Evolutionary conservation across 495 filamentous ascomycete species (phyloP).

Genomic region (Penicillium subrubescens): DNA sequence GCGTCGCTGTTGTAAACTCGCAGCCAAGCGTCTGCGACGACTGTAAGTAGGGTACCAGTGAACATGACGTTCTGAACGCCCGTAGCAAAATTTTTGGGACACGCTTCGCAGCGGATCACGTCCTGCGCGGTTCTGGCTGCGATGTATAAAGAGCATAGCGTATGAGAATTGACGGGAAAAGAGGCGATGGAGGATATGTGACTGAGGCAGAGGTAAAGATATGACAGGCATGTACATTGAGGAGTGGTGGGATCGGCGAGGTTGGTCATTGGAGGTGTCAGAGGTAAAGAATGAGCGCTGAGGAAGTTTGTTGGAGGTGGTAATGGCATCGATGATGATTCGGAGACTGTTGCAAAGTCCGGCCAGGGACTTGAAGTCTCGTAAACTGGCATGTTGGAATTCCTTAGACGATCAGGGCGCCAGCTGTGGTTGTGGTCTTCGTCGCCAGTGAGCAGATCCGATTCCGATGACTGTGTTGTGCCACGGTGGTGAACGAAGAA

Average conservation of each 20-base stretch:
- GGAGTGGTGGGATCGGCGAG: slow-evolving; percentile 23
- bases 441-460: slow-evolving; percentile 26
- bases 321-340: slow-evolving; percentile 39
- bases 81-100: slow-evolving; percentile 50
- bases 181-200: slow-evolving; percentile 46
- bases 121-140: slow-evolving; percentile 58
- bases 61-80: slow-evolving; percentile 67
- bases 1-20: slow-evolving; percentile 41
- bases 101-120: slow-evolving; percentile 60
- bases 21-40: slow-evolving; percentile 60
- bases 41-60: slow-evolving; percentile 63
- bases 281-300: slow-evolving; percentile 27
- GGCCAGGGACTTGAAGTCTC: slow-evolving; percentile 45
- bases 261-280: slow-evolving; percentile 29
- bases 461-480: slow-evolving; percentile 17
- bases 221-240: slow-evolving; percentile 48
- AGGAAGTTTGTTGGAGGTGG: slow-evolving; percentile 28
- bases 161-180: slow-evolving; percentile 46
- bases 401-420: slow-evolving; percentile 30
- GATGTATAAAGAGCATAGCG: slow-evolving; percentile 58
- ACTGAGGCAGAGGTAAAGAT: slow-evolving; percentile 49
- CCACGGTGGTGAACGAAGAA: slow-evolving; percentile 25
- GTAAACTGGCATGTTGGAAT: slow-evolving; percentile 29
- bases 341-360: slow-evolving; percentile 45
- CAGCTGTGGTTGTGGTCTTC: slow-evolving; percentile 34